phyloP scores from a whole-genome alignment of 768 basidiomycete genomes.

The Auriscalpium microsporum region DNA sequence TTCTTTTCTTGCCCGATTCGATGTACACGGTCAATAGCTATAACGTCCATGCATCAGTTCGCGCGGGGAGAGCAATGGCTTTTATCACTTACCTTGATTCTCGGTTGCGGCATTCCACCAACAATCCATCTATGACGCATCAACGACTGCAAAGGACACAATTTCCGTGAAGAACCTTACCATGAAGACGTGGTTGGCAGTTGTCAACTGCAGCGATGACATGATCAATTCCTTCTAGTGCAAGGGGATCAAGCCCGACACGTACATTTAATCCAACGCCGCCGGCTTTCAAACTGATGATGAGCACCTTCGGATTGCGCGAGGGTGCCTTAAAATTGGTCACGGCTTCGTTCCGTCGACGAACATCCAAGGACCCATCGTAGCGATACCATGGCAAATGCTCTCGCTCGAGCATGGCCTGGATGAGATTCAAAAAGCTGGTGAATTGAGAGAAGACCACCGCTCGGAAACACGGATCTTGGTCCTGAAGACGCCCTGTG shows the following conservation, averaged over 20 bases:
- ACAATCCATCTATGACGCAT: constrained; percentile 65
- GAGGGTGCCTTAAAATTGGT: constrained; percentile 66
- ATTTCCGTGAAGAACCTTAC: constrained; percentile 27
- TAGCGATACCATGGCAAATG: constrained; percentile 66
- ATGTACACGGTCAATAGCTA: constrained; percentile 82
- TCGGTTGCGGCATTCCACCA: constrained; percentile 89
- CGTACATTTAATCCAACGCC: constrained; percentile 81
- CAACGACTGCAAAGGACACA: not conserved
- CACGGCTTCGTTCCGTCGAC: constrained; percentile 68
- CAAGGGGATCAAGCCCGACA: not conserved
- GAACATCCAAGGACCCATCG: constrained; percentile 88
- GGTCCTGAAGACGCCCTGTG: constrained; percentile 51
- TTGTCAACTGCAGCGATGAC: constrained; percentile 44
- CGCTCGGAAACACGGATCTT: constrained; percentile 72
- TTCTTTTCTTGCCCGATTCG: constrained; percentile 76
- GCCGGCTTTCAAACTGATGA: constrained; percentile 82
- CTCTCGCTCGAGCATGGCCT: constrained; percentile 61
- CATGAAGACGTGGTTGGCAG: constrained; percentile 83
- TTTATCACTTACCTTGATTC: constrained; percentile 50
- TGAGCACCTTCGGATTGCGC: constrained; percentile 63
- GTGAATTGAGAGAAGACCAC: constrained; percentile 92
- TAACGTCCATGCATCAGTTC: not conserved
- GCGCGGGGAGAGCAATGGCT: not conserved
- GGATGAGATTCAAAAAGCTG: constrained; percentile 77
- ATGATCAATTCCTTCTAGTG: not conserved